These are phyloP conservation scores for Populus tomentosa DNA, from an alignment of 441 rosid species.

Conservation along the genomic window DNA sequence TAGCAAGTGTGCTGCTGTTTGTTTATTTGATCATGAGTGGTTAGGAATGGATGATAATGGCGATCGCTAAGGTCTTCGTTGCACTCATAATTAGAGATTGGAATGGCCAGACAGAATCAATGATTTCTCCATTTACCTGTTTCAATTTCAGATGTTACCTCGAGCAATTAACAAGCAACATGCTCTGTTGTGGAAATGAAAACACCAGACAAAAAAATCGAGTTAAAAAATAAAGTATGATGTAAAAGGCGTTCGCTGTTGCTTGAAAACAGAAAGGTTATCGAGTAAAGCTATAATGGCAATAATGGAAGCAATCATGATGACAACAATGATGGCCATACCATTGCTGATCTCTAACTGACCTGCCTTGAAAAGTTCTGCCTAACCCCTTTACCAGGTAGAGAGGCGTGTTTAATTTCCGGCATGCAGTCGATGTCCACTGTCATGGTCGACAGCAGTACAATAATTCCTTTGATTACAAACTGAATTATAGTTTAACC, in stretches of 20 bases:
- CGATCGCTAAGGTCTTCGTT: neutral
- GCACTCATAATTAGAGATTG: neutral
- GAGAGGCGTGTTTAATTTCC: neutral
- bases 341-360: slow-evolving; percentile 1
- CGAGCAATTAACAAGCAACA: slow-evolving; percentile 1
- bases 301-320: slow-evolving; percentile 21
- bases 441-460: neutral
- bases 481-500: neutral
- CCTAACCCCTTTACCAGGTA: neutral
- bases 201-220: neutral
- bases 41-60: neutral
- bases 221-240: neutral
- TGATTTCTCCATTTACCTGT: neutral
- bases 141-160: neutral
- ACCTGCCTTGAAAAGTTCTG: neutral
- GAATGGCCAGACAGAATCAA: neutral
- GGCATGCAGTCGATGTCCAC: slow-evolving; percentile 15
- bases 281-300: slow-evolving; percentile 18
- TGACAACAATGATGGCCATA: slow-evolving; percentile 19
- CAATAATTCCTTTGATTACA: slow-evolving; percentile 8
- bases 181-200: neutral
- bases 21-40: neutral
- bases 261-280: slow-evolving; percentile 13
- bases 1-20: neutral
- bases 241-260: slow-evolving; percentile 3